These are phyloP conservation scores for Linaria vulgaris DNA, from an alignment of 257 asterid genomes.

Conservation along the genomic window DNA sequence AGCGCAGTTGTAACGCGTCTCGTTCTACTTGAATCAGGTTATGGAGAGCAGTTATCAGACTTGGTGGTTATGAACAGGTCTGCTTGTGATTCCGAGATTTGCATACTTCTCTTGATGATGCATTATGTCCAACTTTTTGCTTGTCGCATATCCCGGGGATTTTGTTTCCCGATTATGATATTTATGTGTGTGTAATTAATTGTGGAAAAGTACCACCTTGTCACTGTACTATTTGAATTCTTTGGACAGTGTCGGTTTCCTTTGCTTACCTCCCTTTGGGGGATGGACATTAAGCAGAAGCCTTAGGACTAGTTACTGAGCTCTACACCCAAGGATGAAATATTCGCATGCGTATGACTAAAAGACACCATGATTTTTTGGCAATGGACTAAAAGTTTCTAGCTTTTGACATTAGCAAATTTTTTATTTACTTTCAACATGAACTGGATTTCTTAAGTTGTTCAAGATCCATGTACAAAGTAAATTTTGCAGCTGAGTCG, in stretches of 20 bases:
- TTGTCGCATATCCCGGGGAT: neutral
- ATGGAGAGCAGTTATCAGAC: conserved; percentile 88
- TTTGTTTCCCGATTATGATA: neutral
- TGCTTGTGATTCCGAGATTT: conserved; percentile 16
- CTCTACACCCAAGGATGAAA: conserved; percentile 11
- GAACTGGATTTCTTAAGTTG: too few relatives aligned
- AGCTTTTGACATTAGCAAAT: too few relatives aligned
- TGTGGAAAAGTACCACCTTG: neutral
- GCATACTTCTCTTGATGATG: too few relatives aligned
- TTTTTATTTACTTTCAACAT: too few relatives aligned
- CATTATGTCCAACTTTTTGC: neutral
- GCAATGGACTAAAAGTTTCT: too few relatives aligned
- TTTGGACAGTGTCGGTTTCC: neutral
- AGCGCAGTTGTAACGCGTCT: conserved; percentile 7
- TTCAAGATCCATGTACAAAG: too few relatives aligned
- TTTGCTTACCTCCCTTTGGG: neutral
- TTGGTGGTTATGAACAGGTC: conserved; percentile 96
- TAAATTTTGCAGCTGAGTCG: too few relatives aligned
- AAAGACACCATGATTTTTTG: too few relatives aligned
- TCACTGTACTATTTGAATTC: neutral
- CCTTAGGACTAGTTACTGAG: neutral
- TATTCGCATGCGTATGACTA: too few relatives aligned
- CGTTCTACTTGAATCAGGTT: conserved; percentile 43
- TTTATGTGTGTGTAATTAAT: neutral
- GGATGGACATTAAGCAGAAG: too few relatives aligned